phyloP scores from a whole-genome alignment of 78 protist species.

The Capsaspora owczarzaki region DNA sequence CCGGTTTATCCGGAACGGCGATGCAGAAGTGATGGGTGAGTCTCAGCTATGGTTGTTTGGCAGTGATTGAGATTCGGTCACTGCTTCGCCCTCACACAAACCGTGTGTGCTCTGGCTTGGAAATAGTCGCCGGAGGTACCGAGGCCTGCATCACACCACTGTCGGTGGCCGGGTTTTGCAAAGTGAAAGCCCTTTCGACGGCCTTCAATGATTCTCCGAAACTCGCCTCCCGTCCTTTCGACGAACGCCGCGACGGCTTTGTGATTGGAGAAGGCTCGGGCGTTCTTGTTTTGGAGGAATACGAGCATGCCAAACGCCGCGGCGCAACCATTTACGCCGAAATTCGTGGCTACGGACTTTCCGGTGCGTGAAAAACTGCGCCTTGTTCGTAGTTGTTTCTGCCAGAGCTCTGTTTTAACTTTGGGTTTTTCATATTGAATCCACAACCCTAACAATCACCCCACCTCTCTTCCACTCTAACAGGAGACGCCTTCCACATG shows the following conservation, averaged over 20 bases:
- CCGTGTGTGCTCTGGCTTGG: neutral
- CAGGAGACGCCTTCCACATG: constrained; percentile 82
- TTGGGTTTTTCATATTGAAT: too few species aligned
- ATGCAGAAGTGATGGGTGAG: constrained; percentile 69
- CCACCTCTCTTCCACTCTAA: too few species aligned
- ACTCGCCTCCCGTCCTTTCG: constrained; percentile 77
- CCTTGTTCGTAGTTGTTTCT: neutral
- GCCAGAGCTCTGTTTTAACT: neutral
- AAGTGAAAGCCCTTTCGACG: constrained; percentile 73
- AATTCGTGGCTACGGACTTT: constrained; percentile 41
- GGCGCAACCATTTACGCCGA: constrained; percentile 78
- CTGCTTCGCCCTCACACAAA: neutral
- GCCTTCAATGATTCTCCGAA: constrained; percentile 62
- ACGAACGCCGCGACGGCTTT: constrained; percentile 74
- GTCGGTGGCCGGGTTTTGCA: constrained; percentile 74
- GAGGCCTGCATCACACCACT: constrained; percentile 77
- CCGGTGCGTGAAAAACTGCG: constrained; percentile 4
- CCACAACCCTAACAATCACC: too few species aligned
- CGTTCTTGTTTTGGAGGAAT: constrained; percentile 59
- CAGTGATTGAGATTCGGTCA: neutral
- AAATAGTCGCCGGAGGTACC: constrained; percentile 75
- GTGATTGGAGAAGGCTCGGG: constrained; percentile 94
- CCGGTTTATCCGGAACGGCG: constrained; percentile 62
- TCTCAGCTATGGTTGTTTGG: neutral
- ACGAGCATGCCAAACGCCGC: constrained; percentile 45